phyloP scores from a whole-genome alignment of 2,329 filamentous ascomycete species.

The Phaeosphaeria sp. region DNA sequence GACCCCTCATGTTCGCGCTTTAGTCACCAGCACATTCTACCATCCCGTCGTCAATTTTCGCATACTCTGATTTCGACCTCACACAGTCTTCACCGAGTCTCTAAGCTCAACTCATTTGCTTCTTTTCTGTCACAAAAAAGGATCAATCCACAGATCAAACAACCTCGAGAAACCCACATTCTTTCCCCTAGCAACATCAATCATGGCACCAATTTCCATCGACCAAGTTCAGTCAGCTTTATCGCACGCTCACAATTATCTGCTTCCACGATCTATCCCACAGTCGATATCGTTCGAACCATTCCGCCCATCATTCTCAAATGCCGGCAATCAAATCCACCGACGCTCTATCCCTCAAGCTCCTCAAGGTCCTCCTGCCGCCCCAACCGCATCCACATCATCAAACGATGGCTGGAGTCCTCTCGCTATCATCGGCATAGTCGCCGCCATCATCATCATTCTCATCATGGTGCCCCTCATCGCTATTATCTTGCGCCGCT shows the following conservation, averaged over 20 bases:
- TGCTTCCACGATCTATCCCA: not conserved
- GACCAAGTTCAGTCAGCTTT: not conserved
- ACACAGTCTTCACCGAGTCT: constrained; percentile 9
- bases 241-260: not conserved
- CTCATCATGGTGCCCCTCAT: constrained; percentile 26
- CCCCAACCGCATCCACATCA: not conserved
- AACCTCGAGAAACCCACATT: not conserved
- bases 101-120: not conserved
- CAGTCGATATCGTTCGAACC: not conserved
- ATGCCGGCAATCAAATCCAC: not conserved
- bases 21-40: not conserved
- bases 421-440: constrained; percentile 30
- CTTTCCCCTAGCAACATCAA: not conserved
- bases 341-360: constrained; percentile 1
- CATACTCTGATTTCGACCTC: constrained; percentile 1
- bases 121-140: not conserved
- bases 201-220: not conserved
- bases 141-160: no score
- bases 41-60: not conserved
- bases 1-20: constrained; percentile 10
- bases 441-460: constrained; percentile 23
- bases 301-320: not conserved
- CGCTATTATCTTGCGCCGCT: constrained; percentile 25
- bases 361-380: constrained; percentile 21
- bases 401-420: constrained; percentile 25